A percentile compares a stretch with the other conserved stretches of the same genome.
Conservation (phyloP, 2,329 filamentous ascomycete species). For the Exophiala sp. region DNA sequence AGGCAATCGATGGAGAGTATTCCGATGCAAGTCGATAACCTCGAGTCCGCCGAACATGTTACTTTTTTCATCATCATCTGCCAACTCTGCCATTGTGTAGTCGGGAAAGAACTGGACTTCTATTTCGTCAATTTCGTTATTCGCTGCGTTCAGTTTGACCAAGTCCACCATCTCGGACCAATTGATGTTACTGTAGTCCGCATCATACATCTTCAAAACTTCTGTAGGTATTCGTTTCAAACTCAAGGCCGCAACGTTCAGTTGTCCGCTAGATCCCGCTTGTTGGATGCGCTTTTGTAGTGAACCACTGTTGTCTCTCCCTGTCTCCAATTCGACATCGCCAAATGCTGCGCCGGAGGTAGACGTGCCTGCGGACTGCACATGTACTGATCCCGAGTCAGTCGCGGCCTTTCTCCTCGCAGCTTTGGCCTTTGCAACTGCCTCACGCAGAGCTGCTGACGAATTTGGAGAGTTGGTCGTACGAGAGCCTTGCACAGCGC, state of each 20-base stretch:
- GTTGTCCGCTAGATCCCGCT: conserved; percentile 70
- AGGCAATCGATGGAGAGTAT: conserved; percentile 66
- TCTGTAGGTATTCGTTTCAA: conserved; percentile 73
- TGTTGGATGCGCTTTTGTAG: conserved; percentile 64
- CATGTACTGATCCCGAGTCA: not conserved
- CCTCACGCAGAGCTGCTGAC: conserved; percentile 74
- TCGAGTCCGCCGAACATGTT: conserved; percentile 79
- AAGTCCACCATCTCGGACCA: conserved; percentile 94
- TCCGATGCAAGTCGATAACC: conserved; percentile 78
- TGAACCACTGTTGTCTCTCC: conserved; percentile 57
- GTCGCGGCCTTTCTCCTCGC: conserved; percentile 30
- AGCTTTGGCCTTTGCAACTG: conserved; percentile 83
- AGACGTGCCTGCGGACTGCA: not conserved
- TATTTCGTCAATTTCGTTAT: conserved; percentile 76
- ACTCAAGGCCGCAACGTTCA: conserved; percentile 83
- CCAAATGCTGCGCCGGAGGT: not conserved
- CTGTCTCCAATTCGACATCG: conserved; percentile 52
- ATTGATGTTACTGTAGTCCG: conserved; percentile 56
- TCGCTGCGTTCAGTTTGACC: conserved; percentile 74
- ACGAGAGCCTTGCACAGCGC: not conserved
- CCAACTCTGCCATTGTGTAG: conserved; percentile 46
- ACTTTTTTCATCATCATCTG: conserved; percentile 61
- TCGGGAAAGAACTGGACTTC: conserved; percentile 76
- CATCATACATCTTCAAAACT: conserved; percentile 83
- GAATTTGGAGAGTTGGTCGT: conserved; percentile 54